Conservation (phyloP, 225 moss, liverwort and hornwort species). For the Anthoceros angustus region DNA sequence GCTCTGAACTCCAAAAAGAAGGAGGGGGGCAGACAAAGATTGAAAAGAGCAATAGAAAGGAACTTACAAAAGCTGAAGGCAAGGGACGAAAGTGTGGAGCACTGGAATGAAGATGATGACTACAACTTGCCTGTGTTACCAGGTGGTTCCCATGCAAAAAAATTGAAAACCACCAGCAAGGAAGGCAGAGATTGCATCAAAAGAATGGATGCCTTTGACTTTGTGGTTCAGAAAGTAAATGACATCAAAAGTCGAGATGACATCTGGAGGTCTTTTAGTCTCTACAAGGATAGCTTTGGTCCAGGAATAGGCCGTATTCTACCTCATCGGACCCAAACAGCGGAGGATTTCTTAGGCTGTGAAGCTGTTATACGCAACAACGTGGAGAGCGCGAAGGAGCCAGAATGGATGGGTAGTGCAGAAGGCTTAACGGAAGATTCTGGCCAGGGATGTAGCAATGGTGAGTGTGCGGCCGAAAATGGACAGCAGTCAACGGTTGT, state of each 20-base stretch:
- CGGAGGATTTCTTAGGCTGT: slow-evolving; percentile 23
- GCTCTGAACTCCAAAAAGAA: slow-evolving; percentile 46
- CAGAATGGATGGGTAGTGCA: neutral
- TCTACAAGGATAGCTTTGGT: slow-evolving; percentile 52
- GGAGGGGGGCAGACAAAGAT: slow-evolving; percentile 36
- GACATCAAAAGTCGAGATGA: slow-evolving; percentile 52
- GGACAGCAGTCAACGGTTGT: neutral
- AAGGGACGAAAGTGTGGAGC: slow-evolving; percentile 36
- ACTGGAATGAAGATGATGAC: slow-evolving; percentile 40
- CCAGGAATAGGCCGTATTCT: slow-evolving; percentile 55
- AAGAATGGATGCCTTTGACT: slow-evolving; percentile 58
- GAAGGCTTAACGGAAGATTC: neutral
- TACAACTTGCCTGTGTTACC: slow-evolving; percentile 18
- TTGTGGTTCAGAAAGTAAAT: slow-evolving; percentile 55
- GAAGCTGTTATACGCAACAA: neutral
- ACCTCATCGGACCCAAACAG: slow-evolving; percentile 42
- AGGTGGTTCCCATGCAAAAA: slow-evolving; percentile 43
- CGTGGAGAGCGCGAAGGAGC: neutral
- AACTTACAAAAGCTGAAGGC: slow-evolving; percentile 40
- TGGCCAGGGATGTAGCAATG: neutral
- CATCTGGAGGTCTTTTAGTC: slow-evolving; percentile 53
- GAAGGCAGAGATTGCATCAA: slow-evolving; percentile 56
- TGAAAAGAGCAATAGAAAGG: slow-evolving; percentile 47
- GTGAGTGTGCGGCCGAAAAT: neutral
- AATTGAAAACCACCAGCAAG: slow-evolving; percentile 54